Conservation (phyloP, 306 rosid genomes). For the Luffa acutangula region DNA sequence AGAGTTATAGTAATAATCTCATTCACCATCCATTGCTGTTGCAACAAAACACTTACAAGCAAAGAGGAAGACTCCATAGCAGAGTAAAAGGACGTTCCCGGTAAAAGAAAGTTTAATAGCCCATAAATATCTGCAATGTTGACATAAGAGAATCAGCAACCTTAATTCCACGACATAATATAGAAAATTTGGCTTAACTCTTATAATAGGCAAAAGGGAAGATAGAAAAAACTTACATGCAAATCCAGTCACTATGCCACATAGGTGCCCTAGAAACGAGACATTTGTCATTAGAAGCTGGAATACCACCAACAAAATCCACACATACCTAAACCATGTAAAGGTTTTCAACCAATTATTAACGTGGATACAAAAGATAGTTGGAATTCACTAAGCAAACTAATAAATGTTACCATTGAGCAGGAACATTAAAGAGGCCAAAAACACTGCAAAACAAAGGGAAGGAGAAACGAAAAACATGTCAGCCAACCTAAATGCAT, state of each 20-base stretch:
- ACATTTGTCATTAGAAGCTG: constrained; percentile 93
- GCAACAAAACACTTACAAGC: constrained; percentile 59
- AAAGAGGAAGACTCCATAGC: constrained; percentile 64
- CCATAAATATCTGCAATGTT: constrained; percentile 74
- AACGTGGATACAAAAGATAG: constrained; percentile 4
- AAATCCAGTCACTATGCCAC: constrained; percentile 97
- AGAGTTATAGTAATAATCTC: background rate
- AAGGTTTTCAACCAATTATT: constrained; percentile 9
- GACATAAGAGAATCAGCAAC: constrained; percentile 11
- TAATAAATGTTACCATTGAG: constrained; percentile 53
- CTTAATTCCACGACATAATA: constrained; percentile 1
- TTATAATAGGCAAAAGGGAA: background rate
- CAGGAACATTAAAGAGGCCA: constrained; percentile 92
- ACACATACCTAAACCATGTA: constrained; percentile 64
- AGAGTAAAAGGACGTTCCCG: constrained; percentile 75
- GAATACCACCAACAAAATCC: constrained; percentile 84
- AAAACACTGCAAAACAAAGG: constrained; percentile 55
- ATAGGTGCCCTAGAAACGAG: constrained; percentile 91
- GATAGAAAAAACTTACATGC: constrained; percentile 57
- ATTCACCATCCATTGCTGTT: constrained; percentile 7
- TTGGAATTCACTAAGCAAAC: constrained; percentile 4
- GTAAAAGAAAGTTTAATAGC: constrained; percentile 74
- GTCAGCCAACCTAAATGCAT: constrained; percentile 10
- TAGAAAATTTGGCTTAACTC: background rate
- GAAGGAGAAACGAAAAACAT: background rate